Evolutionary conservation across 2,329 filamentous ascomycete species (phyloP).

Genomic region (Dothiorella sarmentorum): DNA sequence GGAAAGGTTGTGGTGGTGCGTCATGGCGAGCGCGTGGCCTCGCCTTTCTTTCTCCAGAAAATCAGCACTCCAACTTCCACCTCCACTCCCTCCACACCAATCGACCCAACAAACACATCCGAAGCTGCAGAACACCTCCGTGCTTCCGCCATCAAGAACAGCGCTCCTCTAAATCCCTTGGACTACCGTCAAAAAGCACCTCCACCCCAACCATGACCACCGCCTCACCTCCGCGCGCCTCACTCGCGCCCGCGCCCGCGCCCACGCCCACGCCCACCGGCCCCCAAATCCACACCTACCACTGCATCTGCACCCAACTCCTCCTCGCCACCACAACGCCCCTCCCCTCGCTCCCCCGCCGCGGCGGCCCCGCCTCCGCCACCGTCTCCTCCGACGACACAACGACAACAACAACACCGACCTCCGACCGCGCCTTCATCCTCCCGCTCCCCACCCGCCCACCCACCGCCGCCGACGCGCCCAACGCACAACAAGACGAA

Average conservation of each 20-base stretch:
- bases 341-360: conserved; percentile 52
- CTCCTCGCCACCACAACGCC: conserved; percentile 58
- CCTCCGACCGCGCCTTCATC: conserved; percentile 55
- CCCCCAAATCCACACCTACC: conserved; percentile 57
- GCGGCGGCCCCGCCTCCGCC: conserved; percentile 29
- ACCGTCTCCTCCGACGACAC: no score
- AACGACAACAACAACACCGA: no score
- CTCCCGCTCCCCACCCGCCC: conserved; percentile 45
- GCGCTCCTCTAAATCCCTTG: not conserved
- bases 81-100: not conserved
- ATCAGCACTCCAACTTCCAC: not conserved
- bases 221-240: conserved; percentile 28
- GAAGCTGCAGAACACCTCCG: not conserved
- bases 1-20: not conserved
- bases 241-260: conserved; percentile 8
- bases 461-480: conserved; percentile 9
- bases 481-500: not conserved
- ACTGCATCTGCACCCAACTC: conserved; percentile 65
- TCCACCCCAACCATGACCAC: not conserved
- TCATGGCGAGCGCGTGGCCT: not conserved
- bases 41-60: not conserved
- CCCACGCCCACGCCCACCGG: conserved; percentile 24
- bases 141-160: not conserved
- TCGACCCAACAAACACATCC: not conserved
- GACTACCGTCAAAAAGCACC: not conserved